A percentile compares a stretch with the other conserved stretches of the same genome.
Evolutionary conservation across 2,329 filamentous ascomycete genomes (phyloP).

Genomic region (Fusarium brevicatenulatum): DNA sequence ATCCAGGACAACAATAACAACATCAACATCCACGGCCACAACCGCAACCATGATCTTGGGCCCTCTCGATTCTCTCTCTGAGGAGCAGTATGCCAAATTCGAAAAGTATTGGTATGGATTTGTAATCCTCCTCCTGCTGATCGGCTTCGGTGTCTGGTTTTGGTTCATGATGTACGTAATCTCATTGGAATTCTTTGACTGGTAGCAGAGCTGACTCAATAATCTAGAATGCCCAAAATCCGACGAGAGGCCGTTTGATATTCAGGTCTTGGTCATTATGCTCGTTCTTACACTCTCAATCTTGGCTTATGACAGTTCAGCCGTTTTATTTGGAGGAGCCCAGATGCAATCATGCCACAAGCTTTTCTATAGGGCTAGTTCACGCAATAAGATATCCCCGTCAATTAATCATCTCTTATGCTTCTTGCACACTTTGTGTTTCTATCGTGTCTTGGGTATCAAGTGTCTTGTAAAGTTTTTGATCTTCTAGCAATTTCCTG

Average conservation of each 20-base stretch:
- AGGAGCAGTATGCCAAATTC: neutral
- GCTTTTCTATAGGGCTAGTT: neutral
- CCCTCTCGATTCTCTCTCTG: neutral
- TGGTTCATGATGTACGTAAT: neutral
- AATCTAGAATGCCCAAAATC: neutral
- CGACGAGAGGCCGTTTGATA: neutral
- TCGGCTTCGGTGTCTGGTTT: neutral
- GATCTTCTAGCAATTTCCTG: neutral
- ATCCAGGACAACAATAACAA: neutral
- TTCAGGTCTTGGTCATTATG: neutral
- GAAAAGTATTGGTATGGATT: neutral
- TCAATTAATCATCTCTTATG: neutral
- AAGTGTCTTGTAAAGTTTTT: neutral
- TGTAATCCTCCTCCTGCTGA: neutral
- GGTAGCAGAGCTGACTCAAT: neutral
- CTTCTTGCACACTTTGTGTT: neutral
- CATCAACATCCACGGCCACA: neutral
- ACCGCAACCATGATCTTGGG: neutral
- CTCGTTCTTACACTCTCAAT: neutral
- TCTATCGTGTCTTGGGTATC: fast-evolving
- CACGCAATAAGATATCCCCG: neutral
- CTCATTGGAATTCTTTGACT: too few species aligned
- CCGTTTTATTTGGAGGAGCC: neutral
- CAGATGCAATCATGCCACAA: neutral
- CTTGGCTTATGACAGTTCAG: neutral